Conservation (phyloP, 495 filamentous ascomycete species). For the Hypoxylon trugodes region DNA sequence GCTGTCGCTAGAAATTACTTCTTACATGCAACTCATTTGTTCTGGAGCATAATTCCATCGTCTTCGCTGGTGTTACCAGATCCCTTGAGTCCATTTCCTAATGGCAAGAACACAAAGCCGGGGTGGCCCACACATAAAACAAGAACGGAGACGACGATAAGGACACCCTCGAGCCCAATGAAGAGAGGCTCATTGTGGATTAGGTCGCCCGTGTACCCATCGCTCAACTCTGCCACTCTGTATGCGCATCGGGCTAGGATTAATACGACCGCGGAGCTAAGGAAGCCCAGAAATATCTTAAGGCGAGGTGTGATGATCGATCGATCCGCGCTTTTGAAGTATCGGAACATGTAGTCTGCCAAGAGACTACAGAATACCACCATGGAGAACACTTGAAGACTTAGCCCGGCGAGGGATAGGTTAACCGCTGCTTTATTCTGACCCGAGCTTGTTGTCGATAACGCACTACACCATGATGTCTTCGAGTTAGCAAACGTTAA, state of each 20-base stretch:
- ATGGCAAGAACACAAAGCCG: conserved; percentile 4
- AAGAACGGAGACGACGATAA: not conserved
- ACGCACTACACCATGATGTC: not conserved
- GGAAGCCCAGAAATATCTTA: conserved; percentile 55
- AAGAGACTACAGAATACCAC: conserved; percentile 53
- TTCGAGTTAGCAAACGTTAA: not conserved
- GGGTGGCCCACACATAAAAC: conserved; percentile 6
- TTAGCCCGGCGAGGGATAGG: conserved; percentile 60
- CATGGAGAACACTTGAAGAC: conserved; percentile 56
- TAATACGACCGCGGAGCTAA: conserved; percentile 53
- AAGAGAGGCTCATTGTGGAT: conserved; percentile 58
- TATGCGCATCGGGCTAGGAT: conserved; percentile 60
- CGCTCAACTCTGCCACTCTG: conserved; percentile 58
- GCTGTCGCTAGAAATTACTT: too few species aligned
- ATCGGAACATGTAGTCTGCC: conserved; percentile 53
- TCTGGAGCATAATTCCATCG: not conserved
- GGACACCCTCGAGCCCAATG: conserved; percentile 53
- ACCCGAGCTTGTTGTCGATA: conserved; percentile 19
- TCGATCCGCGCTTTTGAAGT: conserved; percentile 23
- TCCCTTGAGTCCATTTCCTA: not conserved
- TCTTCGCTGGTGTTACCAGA: not conserved
- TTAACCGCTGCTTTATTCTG: conserved; percentile 47
- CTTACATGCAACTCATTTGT: not conserved
- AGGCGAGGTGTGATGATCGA: conserved; percentile 31
- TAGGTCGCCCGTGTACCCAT: conserved; percentile 54